These are phyloP conservation scores for Allium sativum DNA, from an alignment of 106 monocot genomes.

Conservation along the genomic window DNA sequence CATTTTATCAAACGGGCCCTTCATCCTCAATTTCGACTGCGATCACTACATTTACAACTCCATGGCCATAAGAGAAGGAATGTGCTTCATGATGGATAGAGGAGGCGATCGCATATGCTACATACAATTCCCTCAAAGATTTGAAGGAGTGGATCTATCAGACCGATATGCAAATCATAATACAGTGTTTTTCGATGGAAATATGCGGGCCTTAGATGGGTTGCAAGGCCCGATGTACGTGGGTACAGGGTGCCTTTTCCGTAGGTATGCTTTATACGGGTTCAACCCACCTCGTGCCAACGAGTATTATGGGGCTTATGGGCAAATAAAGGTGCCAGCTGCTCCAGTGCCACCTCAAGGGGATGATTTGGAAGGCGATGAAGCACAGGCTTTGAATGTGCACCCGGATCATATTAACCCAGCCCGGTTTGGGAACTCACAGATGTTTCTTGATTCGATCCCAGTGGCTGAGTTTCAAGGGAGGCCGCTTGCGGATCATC, in stretches of 20 bases:
- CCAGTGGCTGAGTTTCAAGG: constrained; percentile 72
- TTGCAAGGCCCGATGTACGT: constrained; percentile 75
- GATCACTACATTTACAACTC: constrained; percentile 96
- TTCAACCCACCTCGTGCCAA: constrained; percentile 61
- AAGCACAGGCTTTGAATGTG: constrained; percentile 13
- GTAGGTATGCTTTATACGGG: constrained; percentile 70
- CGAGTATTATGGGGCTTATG: background rate
- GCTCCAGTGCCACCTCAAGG: constrained; percentile 33
- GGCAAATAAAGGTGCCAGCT: constrained; percentile 18
- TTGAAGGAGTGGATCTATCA: constrained; percentile 93
- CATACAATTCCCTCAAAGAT: constrained; percentile 88
- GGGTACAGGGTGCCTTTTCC: constrained; percentile 73
- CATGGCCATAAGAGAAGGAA: constrained; percentile 69
- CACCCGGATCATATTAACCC: constrained; percentile 29
- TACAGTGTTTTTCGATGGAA: constrained; percentile 98
- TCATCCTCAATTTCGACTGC: constrained; percentile 97
- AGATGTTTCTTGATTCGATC: constrained; percentile 52
- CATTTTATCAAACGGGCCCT: constrained; percentile 85
- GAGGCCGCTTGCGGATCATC: constrained; percentile 77
- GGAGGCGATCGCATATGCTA: constrained; percentile 91
- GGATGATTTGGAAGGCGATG: no score
- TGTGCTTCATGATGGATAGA: constrained; percentile 99
- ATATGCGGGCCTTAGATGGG: constrained; percentile 94
- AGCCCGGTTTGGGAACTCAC: constrained; percentile 65
- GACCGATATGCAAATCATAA: constrained; percentile 98